phyloP scores from a whole-genome alignment of 768 basidiomycete species.

The Podaxis mareebaensis region DNA sequence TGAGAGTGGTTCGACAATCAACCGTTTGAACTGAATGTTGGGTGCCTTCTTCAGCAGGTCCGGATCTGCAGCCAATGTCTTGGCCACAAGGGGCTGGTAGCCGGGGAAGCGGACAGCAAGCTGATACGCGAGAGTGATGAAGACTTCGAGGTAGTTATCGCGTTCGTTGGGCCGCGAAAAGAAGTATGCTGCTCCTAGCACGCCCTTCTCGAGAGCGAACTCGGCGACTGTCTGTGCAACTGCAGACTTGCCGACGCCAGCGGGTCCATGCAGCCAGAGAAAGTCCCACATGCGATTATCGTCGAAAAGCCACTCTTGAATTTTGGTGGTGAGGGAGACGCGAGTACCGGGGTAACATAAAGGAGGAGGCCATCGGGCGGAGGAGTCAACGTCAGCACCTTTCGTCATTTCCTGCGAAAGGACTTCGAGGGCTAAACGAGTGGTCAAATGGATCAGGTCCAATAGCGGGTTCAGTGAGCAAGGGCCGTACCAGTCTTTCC shows the following conservation, averaged over 20 bases:
- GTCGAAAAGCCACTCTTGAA: too few relatives aligned
- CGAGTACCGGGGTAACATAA: background rate
- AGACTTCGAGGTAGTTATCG: background rate
- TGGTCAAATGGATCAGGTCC: background rate
- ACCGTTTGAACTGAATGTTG: background rate
- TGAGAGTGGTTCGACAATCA: slow-evolving; percentile 8
- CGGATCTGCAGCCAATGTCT: background rate
- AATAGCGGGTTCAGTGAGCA: too few relatives aligned
- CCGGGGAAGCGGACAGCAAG: background rate
- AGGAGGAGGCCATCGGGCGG: background rate
- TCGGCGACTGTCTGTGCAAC: slow-evolving; percentile 7
- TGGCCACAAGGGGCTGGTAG: background rate
- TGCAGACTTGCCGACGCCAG: slow-evolving; percentile 3
- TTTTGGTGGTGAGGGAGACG: too few relatives aligned
- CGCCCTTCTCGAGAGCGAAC: background rate
- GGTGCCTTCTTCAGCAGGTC: background rate
- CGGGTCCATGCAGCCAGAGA: background rate
- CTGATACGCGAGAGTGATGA: too few relatives aligned
- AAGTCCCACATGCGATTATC: too few relatives aligned
- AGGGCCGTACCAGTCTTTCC: too few relatives aligned
- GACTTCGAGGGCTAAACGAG: background rate
- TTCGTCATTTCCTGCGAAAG: background rate
- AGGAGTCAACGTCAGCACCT: background rate
- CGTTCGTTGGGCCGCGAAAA: slow-evolving; percentile 1
- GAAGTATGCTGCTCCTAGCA: slow-evolving; percentile 14